These are phyloP conservation scores for Crotalaria pallida DNA, from an alignment of 306 rosid genomes.

Conservation along the genomic window DNA sequence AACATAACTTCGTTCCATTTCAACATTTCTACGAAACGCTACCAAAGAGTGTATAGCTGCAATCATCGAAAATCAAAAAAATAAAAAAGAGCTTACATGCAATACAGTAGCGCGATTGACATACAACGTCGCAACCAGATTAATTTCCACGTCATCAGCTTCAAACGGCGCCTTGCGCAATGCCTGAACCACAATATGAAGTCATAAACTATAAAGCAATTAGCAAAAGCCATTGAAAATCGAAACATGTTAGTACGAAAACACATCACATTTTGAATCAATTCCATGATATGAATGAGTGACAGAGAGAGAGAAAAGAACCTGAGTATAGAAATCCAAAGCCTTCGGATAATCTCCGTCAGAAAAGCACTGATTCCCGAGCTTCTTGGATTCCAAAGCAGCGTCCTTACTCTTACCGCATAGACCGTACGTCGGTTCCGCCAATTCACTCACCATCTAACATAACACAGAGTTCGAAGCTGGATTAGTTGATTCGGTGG, in stretches of 20 bases:
- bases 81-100: slow-evolving; percentile 46
- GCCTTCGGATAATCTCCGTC: slow-evolving; percentile 47
- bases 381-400: slow-evolving; percentile 57
- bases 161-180: slow-evolving; percentile 64
- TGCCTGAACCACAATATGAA: slow-evolving; percentile 56
- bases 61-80: too few species aligned
- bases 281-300: too few species aligned
- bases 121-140: slow-evolving; percentile 60
- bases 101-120: slow-evolving; percentile 77
- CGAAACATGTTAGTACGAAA: not conserved
- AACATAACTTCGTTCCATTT: too few species aligned
- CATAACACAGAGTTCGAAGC: not conserved
- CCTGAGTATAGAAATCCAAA: slow-evolving; percentile 64
- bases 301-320: not conserved
- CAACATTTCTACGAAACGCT: too few species aligned
- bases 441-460: slow-evolving; percentile 54
- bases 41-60: too few species aligned
- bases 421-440: slow-evolving; percentile 46
- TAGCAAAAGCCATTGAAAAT: not conserved
- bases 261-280: too few species aligned
- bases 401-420: slow-evolving; percentile 67
- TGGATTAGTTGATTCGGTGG: not conserved
- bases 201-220: too few species aligned
- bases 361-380: slow-evolving; percentile 59
- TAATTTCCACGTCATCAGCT: slow-evolving; percentile 42